Base-by-base conservation (phyloP, 495 filamentous ascomycete species). In the Letharia columbiana region DNA sequence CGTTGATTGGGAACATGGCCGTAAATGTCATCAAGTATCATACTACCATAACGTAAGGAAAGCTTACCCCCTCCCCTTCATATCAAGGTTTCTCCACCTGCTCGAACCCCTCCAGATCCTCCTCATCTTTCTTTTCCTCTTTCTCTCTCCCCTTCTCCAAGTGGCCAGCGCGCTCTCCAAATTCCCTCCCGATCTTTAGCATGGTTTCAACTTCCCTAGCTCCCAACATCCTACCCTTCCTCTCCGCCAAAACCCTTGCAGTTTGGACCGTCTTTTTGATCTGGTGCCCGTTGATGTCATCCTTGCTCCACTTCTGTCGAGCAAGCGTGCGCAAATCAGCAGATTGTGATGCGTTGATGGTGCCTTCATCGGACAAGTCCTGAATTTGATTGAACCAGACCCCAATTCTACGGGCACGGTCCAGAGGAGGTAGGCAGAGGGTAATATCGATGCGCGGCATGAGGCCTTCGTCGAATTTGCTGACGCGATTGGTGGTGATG, bases 401-500 rank as follows among this genome's bases (percentile, higher is more conserved):
- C 4, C 41, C 41, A 41, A 39, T 57, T 1, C 70, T 54, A 12
- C 59, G 64, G 37, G 50, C 47, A 13, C 64, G 70, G 40, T 71
- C 70, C 3, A 71, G 65, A 11, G 52, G 23, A 23, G 70, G 70
- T 13, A 71, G 56, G 23, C 70, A 67, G 4, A 77, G 49, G 4
- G 62, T 71, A 44, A 83, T 72, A 60, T 84, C 80, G 37, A 83
- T 76, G 54, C 82, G 79, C 3, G 77, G 81, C 60, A 77, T 75
- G 67, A 84, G 80, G 1, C 81, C 81, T 66, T 79, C 73, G 68
- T 84, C 82, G 52, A 84, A 77, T 18, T 64, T 73, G 39, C 76
- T 75, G 17, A 79, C 73, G 15, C 72, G 71, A 68, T 86, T 87
- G 1, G 82, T 84, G 0, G 84, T 85, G 3, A 87, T 72, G 68